Conservation (phyloP, 2,329 filamentous ascomycete species). For the Talaromyces pinophilus region DNA sequence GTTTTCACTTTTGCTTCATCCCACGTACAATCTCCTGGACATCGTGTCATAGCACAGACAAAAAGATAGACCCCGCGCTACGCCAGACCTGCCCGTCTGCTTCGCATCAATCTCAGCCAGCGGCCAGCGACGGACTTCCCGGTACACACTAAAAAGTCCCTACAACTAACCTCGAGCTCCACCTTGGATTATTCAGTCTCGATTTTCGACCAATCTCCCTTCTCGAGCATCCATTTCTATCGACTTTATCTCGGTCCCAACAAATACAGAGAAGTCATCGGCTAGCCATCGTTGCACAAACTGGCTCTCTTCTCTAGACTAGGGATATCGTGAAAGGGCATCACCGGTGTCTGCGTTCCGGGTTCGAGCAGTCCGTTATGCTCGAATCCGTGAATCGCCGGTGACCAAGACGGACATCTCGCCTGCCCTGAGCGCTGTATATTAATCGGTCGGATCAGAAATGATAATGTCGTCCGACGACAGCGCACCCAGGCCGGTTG, state of each 20-base stretch:
- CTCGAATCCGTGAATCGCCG: constrained; percentile 45
- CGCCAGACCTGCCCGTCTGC: background rate
- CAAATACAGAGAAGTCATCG: background rate
- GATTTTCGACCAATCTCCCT: constrained; percentile 2
- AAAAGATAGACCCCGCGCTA: constrained; percentile 18
- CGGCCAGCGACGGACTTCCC: constrained; percentile 15
- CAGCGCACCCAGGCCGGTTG: constrained; percentile 39
- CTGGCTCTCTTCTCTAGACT: constrained; percentile 12
- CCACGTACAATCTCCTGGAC: background rate
- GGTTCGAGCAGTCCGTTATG: constrained; percentile 43
- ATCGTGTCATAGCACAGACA: background rate
- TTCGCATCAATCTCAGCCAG: constrained; percentile 7
- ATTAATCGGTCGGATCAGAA: constrained; percentile 32
- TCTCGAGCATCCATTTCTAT: background rate
- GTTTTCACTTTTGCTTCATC: background rate
- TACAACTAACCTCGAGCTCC: constrained; percentile 8
- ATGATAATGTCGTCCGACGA: constrained; percentile 52
- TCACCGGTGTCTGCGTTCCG: constrained; percentile 37
- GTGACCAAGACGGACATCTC: constrained; percentile 40
- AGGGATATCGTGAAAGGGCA: constrained; percentile 20
- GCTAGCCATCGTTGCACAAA: constrained; percentile 4
- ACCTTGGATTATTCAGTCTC: constrained; percentile 3
- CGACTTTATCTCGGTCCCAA: background rate
- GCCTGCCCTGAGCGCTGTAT: constrained; percentile 41
- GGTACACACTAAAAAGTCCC: constrained; percentile 13